Base-by-base conservation (phyloP, 2,329 filamentous ascomycete genomes). In the Diplodia sapinea region DNA sequence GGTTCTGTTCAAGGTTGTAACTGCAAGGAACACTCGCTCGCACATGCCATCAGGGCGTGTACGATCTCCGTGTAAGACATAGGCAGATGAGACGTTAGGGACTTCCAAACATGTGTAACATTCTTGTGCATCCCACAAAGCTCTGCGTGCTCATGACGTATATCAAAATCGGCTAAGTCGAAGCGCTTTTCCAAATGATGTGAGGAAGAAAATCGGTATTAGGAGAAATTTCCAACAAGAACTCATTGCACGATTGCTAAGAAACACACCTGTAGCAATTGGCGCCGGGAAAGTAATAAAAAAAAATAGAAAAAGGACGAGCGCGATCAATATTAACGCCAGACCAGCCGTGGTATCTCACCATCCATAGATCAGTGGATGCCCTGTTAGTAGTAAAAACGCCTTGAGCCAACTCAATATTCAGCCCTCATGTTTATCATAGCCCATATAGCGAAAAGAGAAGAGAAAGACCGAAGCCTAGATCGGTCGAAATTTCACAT, bases 311-410 rank as follows among this genome's bases (percentile, higher is more conserved):
- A 50, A 20, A 43, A 13, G 17, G 36, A 51, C 17, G 11, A 20
- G 8, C 17, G 36, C 8, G 15, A 62, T 6, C 0, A 23, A 26
- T 26, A 4, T 26, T 23, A 63, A 63, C 59, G 47, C 59, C 59
- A 36, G 12, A 36, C 59, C 29, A 15, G 15, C 57, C 26, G n/a
- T 49, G 43, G 40, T 62, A 62, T 23, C 59, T 49, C 59, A 63
- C 59, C 29, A 63, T 51, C 59, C 59, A 63, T 36, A 51, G 59
- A 63, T 38, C 59, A 62, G 40, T 62, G 57, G 47, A 23, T 51
- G 29, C 47, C 59, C 43, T 13, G 31, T 33, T 43, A 9, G 4
- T 43, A 43, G 33, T 11, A 51, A 13, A 33, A 51, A 38, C 47
- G 47, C 29, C 59, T 51, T 12, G 31, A 31, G 15, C 23, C 4